These are phyloP conservation scores for Nitzschia putrida DNA, from an alignment of 108 stramenopile species.

Conservation along the genomic window DNA sequence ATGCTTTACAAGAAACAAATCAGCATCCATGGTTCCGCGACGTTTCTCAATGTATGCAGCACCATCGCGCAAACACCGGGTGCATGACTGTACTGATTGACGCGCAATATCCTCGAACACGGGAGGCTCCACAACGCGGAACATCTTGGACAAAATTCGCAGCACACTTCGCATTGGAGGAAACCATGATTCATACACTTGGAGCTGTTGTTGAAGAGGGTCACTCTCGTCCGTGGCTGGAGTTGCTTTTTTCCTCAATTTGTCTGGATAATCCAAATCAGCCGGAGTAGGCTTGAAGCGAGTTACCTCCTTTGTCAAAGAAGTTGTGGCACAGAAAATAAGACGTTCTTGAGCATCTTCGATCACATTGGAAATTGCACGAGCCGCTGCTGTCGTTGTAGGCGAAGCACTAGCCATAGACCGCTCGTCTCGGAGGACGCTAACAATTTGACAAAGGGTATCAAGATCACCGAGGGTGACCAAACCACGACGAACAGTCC, in stretches of 20 bases:
- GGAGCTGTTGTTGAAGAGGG: constrained; percentile 67
- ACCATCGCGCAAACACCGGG: constrained; percentile 78
- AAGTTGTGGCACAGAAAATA: constrained; percentile 81
- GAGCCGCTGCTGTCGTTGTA: constrained; percentile 73
- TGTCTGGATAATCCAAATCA: constrained; percentile 85
- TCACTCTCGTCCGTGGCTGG: constrained; percentile 28
- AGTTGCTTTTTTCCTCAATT: constrained; percentile 48
- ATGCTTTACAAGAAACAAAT: constrained; percentile 90
- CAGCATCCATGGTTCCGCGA: constrained; percentile 72
- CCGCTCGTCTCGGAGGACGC: constrained; percentile 83
- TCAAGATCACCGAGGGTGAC: constrained; percentile 78
- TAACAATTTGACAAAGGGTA: constrained; percentile 83
- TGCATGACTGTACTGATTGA: constrained; percentile 80
- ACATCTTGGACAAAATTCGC: constrained; percentile 85
- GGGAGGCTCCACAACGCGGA: constrained; percentile 86
- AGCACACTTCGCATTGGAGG: constrained; percentile 89
- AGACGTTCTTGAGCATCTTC: constrained; percentile 90
- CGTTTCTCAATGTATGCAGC: constrained; percentile 61
- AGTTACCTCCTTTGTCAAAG: constrained; percentile 77
- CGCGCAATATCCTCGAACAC: constrained; percentile 93
- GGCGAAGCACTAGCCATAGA: constrained; percentile 71
- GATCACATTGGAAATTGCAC: constrained; percentile 77
- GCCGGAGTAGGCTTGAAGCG: constrained; percentile 77
- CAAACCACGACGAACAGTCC: constrained; percentile 81
- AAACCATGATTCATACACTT: constrained; percentile 89